Percentiles rank a stretch among this genome's conserved stretches.
These are phyloP conservation scores for Scleromitrula shiraiana DNA, from an alignment of 2,329 filamentous ascomycete genomes.

Conservation along the genomic window DNA sequence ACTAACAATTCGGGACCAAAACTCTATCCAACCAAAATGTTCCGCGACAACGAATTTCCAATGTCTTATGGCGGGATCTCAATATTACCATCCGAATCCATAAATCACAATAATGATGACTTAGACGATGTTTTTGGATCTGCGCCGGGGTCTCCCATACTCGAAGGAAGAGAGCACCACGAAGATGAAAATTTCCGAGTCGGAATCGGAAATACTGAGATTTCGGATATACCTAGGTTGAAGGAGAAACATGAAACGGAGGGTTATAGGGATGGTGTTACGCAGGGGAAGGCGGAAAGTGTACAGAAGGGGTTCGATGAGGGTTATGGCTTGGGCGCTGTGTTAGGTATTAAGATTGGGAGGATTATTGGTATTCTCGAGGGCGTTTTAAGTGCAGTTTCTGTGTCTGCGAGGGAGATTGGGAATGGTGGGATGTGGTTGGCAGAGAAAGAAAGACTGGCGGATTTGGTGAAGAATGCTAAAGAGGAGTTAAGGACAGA, in stretches of 20 bases:
- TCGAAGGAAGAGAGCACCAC: neutral
- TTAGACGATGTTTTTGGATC: slow-evolving; percentile 30
- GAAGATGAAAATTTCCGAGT: neutral
- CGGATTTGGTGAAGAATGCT: slow-evolving; percentile 40
- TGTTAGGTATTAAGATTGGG: slow-evolving; percentile 67
- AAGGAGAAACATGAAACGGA: slow-evolving; percentile 46
- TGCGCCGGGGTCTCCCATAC: slow-evolving; percentile 23
- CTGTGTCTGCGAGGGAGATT: slow-evolving; percentile 20
- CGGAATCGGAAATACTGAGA: slow-evolving; percentile 19
- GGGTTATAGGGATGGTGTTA: slow-evolving; percentile 85
- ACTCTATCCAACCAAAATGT: slow-evolving; percentile 3
- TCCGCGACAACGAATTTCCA: slow-evolving; percentile 3
- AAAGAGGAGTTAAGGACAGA: slow-evolving; percentile 51
- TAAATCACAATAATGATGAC: slow-evolving; percentile 19
- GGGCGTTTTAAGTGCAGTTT: slow-evolving; percentile 49
- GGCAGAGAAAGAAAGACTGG: slow-evolving; percentile 21
- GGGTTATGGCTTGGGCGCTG: slow-evolving; percentile 76
- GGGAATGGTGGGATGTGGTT: slow-evolving; percentile 6
- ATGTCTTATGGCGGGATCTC: neutral
- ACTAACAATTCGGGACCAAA: no score
- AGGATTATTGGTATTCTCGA: slow-evolving; percentile 71
- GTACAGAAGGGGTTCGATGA: slow-evolving; percentile 89
- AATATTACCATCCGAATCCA: neutral
- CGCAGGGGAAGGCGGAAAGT: slow-evolving; percentile 62
- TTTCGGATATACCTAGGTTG: slow-evolving; percentile 27